Conservation (phyloP, 352 stramenopile species). For the Phytophthora crassamura region DNA sequence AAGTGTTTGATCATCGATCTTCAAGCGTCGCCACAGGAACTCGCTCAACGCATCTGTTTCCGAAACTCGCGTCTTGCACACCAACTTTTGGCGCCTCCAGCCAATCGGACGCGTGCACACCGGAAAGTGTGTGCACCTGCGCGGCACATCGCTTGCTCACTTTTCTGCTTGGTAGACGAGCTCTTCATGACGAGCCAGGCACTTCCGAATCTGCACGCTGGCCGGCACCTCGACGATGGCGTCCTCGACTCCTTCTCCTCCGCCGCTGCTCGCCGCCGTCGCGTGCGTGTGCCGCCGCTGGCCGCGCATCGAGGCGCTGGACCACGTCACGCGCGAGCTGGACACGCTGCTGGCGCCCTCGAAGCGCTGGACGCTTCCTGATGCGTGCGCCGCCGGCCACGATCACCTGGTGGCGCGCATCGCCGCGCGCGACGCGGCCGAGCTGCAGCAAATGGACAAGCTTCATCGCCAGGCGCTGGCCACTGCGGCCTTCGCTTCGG, state of each 20-base stretch:
- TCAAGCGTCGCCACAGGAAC: no score
- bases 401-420: slow-evolving; percentile 31
- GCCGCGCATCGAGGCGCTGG: slow-evolving; percentile 33
- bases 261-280: slow-evolving; percentile 25
- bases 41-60: no score
- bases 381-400: slow-evolving; percentile 17
- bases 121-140: no score
- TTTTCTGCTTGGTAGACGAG: slow-evolving; percentile 17
- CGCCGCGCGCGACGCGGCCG: neutral
- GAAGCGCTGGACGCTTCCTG: slow-evolving; percentile 26
- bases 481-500: slow-evolving; percentile 19
- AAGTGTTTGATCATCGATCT: no score
- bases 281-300: slow-evolving; percentile 22
- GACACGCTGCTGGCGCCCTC: slow-evolving; percentile 36
- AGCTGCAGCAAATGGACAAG: slow-evolving; percentile 8
- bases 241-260: neutral
- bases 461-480: slow-evolving; percentile 30
- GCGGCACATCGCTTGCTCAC: slow-evolving; percentile 11
- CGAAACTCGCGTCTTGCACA: no score
- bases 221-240: slow-evolving; percentile 4
- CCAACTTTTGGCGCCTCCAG: no score
- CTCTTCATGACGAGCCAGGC: slow-evolving; percentile 2
- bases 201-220: slow-evolving; percentile 13
- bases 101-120: no score
- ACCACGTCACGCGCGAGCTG: slow-evolving; percentile 35